Evolutionary conservation across 2,329 filamentous ascomycete species (phyloP).

Genomic region (Chaetomium sp.): DNA sequence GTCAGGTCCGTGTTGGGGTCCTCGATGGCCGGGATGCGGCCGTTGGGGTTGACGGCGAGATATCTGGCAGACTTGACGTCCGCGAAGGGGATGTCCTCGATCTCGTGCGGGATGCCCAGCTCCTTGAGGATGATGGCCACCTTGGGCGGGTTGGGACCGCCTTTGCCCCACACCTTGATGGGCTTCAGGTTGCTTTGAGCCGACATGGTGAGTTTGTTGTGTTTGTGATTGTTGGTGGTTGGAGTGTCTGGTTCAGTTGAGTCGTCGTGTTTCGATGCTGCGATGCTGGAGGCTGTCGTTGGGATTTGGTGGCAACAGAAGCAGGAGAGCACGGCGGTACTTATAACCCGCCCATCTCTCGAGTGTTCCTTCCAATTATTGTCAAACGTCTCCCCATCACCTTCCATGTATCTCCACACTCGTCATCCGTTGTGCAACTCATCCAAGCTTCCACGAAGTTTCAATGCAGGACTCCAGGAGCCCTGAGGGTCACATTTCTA

Average conservation of each 20-base stretch:
- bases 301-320: no score
- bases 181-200: conserved; percentile 23
- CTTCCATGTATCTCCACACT: no score
- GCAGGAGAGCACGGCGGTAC: no score
- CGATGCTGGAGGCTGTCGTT: no score
- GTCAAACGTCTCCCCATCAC: no score
- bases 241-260: not conserved
- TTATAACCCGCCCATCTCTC: no score
- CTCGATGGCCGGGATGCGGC: conserved; percentile 29
- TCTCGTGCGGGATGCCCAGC: conserved; percentile 28
- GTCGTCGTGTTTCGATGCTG: no score
- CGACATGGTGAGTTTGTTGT: conserved; percentile 6
- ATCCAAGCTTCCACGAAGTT: no score
- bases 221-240: not conserved
- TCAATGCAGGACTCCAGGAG: no score
- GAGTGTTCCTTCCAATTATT: no score
- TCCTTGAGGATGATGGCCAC: conserved; percentile 27
- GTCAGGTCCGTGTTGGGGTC: conserved; percentile 38
- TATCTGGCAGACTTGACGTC: conserved; percentile 30
- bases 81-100: conserved; percentile 17
- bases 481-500: no score
- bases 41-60: conserved; percentile 31
- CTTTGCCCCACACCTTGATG: conserved; percentile 25
- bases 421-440: no score
- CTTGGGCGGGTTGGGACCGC: conserved; percentile 8